These are phyloP conservation scores for Linderina pennispora DNA, from an alignment of 192 early-diverging fungal genomes.

Conservation along the genomic window DNA sequence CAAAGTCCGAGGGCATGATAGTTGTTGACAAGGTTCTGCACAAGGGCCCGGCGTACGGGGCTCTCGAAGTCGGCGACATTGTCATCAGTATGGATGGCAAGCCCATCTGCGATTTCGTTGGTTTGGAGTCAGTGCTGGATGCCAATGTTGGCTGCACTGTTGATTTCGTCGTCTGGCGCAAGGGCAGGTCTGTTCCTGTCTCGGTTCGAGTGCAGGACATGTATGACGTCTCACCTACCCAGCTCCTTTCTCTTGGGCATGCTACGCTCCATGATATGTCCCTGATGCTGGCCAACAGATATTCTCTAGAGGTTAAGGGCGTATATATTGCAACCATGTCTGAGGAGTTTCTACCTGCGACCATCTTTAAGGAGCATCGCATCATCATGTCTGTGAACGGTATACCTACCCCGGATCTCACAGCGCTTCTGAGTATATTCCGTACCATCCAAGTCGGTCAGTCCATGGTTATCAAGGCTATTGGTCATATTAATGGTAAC, in stretches of 20 bases:
- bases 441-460: no score
- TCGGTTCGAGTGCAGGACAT: slow-evolving; percentile 58
- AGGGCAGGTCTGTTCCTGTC: slow-evolving; percentile 39
- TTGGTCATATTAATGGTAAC: no score
- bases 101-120: slow-evolving; percentile 57
- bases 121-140: slow-evolving; percentile 57
- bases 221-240: slow-evolving; percentile 70
- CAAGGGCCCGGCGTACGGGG: slow-evolving; percentile 60
- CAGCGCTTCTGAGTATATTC: no score
- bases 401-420: no score
- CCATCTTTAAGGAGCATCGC: no score
- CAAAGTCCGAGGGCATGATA: no score
- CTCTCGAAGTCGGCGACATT: slow-evolving; percentile 64
- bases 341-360: no score
- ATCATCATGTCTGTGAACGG: no score
- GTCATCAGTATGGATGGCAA: slow-evolving; percentile 53
- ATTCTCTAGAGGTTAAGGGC: slow-evolving; percentile 14
- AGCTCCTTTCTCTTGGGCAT: slow-evolving; percentile 74
- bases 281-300: slow-evolving; percentile 52
- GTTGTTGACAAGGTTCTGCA: slow-evolving; percentile 56
- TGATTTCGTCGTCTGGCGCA: slow-evolving; percentile 51
- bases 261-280: slow-evolving; percentile 65
- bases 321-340: slow-evolving; percentile 17
- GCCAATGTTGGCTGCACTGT: slow-evolving; percentile 47
- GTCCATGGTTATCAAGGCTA: no score